Base-by-base conservation (phyloP, 208 protist genomes). In the Crithidia acanthocephali region DNA sequence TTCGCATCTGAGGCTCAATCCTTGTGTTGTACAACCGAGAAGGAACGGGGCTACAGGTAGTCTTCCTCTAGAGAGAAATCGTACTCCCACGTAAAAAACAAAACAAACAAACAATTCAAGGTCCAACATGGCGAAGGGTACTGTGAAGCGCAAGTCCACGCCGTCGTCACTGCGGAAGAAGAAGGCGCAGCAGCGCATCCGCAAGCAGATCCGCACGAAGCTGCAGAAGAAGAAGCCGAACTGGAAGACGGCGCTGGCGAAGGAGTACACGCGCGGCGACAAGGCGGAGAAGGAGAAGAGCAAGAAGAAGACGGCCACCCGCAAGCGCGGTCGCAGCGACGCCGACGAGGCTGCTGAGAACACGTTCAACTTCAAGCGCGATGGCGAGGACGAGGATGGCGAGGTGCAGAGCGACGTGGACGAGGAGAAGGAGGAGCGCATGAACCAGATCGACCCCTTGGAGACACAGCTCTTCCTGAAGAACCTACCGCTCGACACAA, bases 391-490 rank as follows among this genome's bases (percentile, higher is more conserved):
- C 45, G 84, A 81, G 15, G 85, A 81, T 28, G 76, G 52, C 35
- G 91, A 97, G 79, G 90, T 97, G 66, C 89, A 97, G 74, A 94
- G 88, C 58, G 92, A 97, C 51, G 86, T 97, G 27, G 92, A 97
- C 57, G 92, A 97, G 78, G 90, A 95, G 65, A 89, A 91, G 74
- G 80, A 95, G 82, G 79, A 93, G 64, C 89, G 89, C 42, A 58
- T 97, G 75, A 97, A 97, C 73, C 55, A 89, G 74, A 79, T 83
- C 25, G 85, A 97, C 67, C 92, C 92, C 30, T 76, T 97, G 5
- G 81, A 92, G 27, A 97, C 92, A 9, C 92, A 97, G 79, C 84
- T 97, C 33, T 97, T 97, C 69, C 74, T 97, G 8, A 94, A 93
- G 76, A 74, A 82, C 45, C 72, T 97, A 23, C 92, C 92, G 1